These are phyloP conservation scores for Fusarium sp. DNA, from an alignment of 2,329 filamentous ascomycete genomes.

Conservation along the genomic window DNA sequence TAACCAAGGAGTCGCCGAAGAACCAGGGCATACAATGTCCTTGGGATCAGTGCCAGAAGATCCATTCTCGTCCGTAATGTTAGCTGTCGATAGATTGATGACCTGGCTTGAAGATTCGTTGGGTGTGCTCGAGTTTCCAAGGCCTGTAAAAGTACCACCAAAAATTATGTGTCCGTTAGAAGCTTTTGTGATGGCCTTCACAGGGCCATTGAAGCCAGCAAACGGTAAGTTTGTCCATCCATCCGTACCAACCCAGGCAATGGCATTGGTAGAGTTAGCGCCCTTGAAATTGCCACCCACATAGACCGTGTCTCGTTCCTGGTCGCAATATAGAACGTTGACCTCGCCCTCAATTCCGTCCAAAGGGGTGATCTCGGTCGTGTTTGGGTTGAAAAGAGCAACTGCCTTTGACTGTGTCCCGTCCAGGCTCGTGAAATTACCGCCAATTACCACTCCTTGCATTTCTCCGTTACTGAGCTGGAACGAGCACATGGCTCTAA, in stretches of 20 bases:
- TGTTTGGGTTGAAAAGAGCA: constrained; percentile 82
- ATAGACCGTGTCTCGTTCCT: constrained; percentile 81
- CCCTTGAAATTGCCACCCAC: constrained; percentile 88
- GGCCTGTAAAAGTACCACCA: constrained; percentile 87
- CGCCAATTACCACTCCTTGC: constrained; percentile 84
- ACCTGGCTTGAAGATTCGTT: constrained; percentile 78
- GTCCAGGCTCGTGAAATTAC: constrained; percentile 94
- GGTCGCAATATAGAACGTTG: constrained; percentile 84
- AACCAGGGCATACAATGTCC: constrained; percentile 82
- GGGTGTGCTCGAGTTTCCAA: constrained; percentile 82
- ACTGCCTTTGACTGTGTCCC: constrained; percentile 80
- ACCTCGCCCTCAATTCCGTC: constrained; percentile 87
- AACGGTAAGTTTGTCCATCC: constrained; percentile 88
- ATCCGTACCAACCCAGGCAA: constrained; percentile 77
- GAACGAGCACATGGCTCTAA: constrained; percentile 89
- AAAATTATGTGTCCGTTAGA: constrained; percentile 89
- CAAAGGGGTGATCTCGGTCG: constrained; percentile 76
- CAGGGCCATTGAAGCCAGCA: constrained; percentile 92
- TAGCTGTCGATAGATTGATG: constrained; percentile 85
- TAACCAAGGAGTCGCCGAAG: constrained; percentile 81
- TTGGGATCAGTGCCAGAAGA: constrained; percentile 73
- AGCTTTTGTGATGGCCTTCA: constrained; percentile 84
- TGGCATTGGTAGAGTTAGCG: constrained; percentile 87
- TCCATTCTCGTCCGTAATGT: constrained; percentile 75
- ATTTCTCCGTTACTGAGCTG: constrained; percentile 72